These are phyloP conservation scores for Rhizopogon sp. DNA, from an alignment of 768 basidiomycete species.

Conservation along the genomic window DNA sequence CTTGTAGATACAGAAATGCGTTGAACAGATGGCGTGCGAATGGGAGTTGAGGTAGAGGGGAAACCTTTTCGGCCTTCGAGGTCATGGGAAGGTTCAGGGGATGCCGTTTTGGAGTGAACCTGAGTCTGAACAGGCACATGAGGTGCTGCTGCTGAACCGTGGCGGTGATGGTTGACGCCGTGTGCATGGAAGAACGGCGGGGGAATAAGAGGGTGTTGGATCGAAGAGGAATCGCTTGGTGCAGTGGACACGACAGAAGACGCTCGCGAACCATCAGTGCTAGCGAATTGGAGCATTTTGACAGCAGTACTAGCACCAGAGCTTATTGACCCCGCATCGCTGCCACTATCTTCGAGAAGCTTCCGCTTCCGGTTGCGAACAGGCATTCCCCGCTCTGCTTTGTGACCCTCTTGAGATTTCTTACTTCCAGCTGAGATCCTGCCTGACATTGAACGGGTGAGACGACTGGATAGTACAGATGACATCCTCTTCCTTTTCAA, in stretches of 20 bases:
- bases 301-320: constrained; percentile 36
- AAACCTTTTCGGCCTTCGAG: background rate
- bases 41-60: background rate
- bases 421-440: constrained; percentile 4
- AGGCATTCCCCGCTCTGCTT: constrained; percentile 32
- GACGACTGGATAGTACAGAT: constrained; percentile 9
- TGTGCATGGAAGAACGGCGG: constrained; percentile 20
- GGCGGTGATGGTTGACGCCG: constrained; percentile 22
- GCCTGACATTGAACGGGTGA: constrained; percentile 18
- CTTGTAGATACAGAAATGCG: constrained; percentile 18
- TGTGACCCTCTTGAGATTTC: constrained; percentile 7
- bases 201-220: background rate
- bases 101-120: background rate
- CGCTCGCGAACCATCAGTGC: constrained; percentile 28
- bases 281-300: constrained; percentile 26
- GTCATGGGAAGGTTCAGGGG: constrained; percentile 3
- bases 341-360: constrained; percentile 11
- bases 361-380: constrained; percentile 4
- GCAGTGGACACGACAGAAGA: constrained; percentile 46
- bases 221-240: constrained; percentile 20
- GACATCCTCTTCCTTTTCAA: constrained; percentile 22
- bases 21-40: background rate
- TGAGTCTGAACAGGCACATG: constrained; percentile 1
- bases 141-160: constrained; percentile 8
- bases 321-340: constrained; percentile 25